Evolutionary conservation across 1,284 basidiomycete species (phyloP).

Genomic region (Anthracocystis panici-leucophaei): DNA sequence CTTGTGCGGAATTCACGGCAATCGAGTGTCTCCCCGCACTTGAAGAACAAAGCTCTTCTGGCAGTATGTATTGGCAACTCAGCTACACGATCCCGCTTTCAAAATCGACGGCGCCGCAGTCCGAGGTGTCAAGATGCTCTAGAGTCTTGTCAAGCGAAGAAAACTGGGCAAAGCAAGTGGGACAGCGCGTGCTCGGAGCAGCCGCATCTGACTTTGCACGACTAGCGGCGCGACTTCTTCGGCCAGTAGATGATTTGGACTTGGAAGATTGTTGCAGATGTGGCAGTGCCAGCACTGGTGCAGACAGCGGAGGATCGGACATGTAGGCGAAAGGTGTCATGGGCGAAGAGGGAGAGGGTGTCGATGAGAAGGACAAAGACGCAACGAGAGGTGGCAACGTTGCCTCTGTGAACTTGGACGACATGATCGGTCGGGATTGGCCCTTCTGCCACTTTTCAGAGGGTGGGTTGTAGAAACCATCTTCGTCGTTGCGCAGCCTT

Average conservation of each 20-base stretch:
- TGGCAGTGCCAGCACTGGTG: conserved; percentile 12
- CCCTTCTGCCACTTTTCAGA: conserved; percentile 7
- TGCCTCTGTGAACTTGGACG: conserved; percentile 6
- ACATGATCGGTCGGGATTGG: neutral
- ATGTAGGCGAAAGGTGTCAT: conserved; percentile 21
- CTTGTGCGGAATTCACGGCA: neutral
- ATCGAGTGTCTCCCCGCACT: neutral
- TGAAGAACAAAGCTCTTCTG: neutral
- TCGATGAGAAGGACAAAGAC: conserved; percentile 22
- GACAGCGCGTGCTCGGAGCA: conserved; percentile 33
- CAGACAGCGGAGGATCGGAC: conserved; percentile 13
- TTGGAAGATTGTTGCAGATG: conserved; percentile 10
- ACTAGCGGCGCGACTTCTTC: conserved; percentile 18
- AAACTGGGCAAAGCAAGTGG: conserved; percentile 40
- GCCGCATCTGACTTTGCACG: conserved; percentile 32
- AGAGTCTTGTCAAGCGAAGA: conserved; percentile 31
- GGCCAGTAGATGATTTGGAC: conserved; percentile 4
- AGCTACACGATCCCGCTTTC: conserved; percentile 38
- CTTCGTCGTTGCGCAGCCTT: conserved; percentile 2
- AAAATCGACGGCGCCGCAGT: conserved; percentile 45
- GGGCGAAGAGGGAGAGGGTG: conserved; percentile 18
- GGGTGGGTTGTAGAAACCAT: conserved; percentile 14
- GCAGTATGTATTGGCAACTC: neutral
- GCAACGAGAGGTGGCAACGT: conserved; percentile 11
- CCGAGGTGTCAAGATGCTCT: conserved; percentile 37